Evolutionary conservation across 2,329 filamentous ascomycete genomes (phyloP).

Genomic region (Cladosporium austrohemisphaericum): DNA sequence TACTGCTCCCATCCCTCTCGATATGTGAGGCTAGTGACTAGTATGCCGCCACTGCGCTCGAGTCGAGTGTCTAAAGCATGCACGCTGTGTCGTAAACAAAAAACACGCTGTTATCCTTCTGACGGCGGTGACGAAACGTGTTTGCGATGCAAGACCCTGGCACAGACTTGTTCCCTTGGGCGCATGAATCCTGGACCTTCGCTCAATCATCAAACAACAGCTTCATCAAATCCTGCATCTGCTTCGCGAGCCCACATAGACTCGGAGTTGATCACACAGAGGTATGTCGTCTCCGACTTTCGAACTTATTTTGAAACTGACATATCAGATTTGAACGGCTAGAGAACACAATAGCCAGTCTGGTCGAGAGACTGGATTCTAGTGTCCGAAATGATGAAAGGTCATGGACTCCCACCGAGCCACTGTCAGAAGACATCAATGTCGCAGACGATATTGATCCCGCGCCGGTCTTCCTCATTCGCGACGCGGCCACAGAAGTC

Average conservation of each 20-base stretch:
- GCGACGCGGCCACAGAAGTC: not conserved
- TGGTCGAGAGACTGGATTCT: not conserved
- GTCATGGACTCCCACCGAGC: not conserved
- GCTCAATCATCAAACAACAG: not conserved
- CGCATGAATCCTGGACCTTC: not conserved
- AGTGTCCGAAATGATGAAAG: not conserved
- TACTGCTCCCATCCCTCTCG: no score
- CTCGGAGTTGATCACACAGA: not conserved
- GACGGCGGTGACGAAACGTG: not conserved
- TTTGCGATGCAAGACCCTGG: slow-evolving; percentile 1
- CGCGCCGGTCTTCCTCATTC: not conserved
- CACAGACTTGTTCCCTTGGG: not conserved
- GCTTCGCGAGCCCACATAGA: no score
- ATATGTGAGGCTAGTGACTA: not conserved
- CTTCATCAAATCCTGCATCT: not conserved
- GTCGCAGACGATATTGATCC: not conserved
- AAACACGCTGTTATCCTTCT: slow-evolving; percentile 2
- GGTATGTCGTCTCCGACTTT: not conserved
- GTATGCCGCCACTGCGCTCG: not conserved
- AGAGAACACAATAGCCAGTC: not conserved
- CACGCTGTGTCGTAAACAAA: not conserved
- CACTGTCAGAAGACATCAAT: not conserved
- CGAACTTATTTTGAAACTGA: no score
- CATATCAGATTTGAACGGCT: not conserved
- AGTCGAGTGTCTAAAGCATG: slow-evolving; percentile 1